Evolutionary conservation across 345 rosid species (phyloP).

Genomic region (Linum trigynum): DNA sequence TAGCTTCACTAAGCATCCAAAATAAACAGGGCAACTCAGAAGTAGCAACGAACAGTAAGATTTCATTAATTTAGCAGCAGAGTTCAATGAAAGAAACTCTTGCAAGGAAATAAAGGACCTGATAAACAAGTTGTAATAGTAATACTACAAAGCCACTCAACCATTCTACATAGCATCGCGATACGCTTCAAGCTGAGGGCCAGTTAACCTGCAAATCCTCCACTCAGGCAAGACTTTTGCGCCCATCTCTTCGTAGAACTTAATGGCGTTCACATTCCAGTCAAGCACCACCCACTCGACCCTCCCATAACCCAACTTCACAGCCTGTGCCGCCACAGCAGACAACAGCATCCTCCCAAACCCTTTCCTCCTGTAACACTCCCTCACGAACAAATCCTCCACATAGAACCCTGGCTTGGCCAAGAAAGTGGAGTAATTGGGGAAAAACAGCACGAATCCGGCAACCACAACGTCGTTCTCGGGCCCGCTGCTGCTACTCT

Average conservation of each 20-base stretch:
- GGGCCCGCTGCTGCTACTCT: constrained; percentile 24
- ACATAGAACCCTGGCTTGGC: constrained; percentile 74
- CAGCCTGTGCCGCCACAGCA: constrained; percentile 82
- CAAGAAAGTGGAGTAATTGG: constrained; percentile 59
- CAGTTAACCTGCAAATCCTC: constrained; percentile 87
- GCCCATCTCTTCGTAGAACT: constrained; percentile 83
- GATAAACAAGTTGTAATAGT: no score
- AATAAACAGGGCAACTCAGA: not conserved
- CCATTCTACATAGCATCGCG: constrained; percentile 20
- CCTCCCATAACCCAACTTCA: constrained; percentile 76
- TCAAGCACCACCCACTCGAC: constrained; percentile 90
- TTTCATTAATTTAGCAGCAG: not conserved
- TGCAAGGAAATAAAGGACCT: not conserved
- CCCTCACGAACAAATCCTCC: constrained; percentile 78
- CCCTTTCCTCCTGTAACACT: constrained; percentile 69
- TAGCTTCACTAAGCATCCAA: not conserved
- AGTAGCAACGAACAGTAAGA: not conserved
- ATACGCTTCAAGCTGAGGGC: constrained; percentile 62
- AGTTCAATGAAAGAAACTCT: not conserved
- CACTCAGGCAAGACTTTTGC: constrained; percentile 63
- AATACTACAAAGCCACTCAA: not conserved
- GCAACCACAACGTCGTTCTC: constrained; percentile 35
- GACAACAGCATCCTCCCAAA: constrained; percentile 62
- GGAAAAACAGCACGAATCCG: constrained; percentile 82
- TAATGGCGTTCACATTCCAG: constrained; percentile 80